Base-by-base conservation (phyloP, 2,329 filamentous ascomycete genomes). In the Teratosphaeria epicoccoides region DNA sequence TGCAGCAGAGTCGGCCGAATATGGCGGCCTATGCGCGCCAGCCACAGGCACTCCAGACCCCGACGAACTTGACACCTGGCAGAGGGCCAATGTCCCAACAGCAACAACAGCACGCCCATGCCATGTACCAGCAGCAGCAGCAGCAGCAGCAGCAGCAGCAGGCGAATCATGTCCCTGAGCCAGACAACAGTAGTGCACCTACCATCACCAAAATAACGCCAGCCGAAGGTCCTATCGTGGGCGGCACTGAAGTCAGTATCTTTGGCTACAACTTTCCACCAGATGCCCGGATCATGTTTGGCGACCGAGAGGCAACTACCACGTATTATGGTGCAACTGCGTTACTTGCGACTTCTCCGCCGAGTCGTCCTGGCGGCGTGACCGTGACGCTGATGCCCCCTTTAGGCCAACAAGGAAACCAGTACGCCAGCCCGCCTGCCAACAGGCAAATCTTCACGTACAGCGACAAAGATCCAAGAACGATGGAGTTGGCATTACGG, bases 221-320 rank as follows among this genome's bases (percentile, higher is more conserved):
- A 0, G 79, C 78, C 25, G 87, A 94, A 67, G 89, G 89, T 0
- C 87, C 89, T 6, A 87, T 83, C 53, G 81, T 81, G 29, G 89
- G 89, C 53, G 89, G 89, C 43, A 89, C 88, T 49, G 89, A 96
- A 66, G 88, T 95, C 2, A 91, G 87, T 0, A 80, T 93, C 51
- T 74, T 95, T 7, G 89, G 90, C 17, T 86, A 83, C 57, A 82
- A 84, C 12, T 95, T 95, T 66, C 84, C 82, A 57, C 84, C 85
- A 68, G 82, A 82, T 1, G 77, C 94, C 55, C 86, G 90, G 56
- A 87, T 95, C 50, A 85, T 89, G 69, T 96, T 96, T 66, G 90
- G 90, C 20, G 81, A 84, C 55, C 75, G 73, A 14, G 71, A 78
- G 46, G 81, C 82, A 17, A 81, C 84, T 0, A 90, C 87, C 1